These are phyloP conservation scores for Diplogelasinospora grovesii DNA, from an alignment of 495 filamentous ascomycete genomes.

Conservation along the genomic window DNA sequence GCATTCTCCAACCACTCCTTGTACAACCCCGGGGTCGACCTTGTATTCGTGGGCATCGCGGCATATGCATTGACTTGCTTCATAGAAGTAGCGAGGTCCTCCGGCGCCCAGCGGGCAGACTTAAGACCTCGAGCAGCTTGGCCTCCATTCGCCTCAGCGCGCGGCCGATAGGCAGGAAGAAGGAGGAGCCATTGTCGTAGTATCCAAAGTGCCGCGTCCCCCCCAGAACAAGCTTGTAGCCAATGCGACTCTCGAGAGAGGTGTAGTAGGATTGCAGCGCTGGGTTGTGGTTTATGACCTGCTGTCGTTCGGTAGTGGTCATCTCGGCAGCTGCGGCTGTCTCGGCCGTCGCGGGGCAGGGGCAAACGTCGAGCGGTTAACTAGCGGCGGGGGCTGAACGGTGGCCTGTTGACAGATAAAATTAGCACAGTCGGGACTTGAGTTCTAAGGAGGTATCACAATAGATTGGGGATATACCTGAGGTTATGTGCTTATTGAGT, in stretches of 20 bases:
- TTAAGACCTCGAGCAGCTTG: not conserved
- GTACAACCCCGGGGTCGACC: constrained; percentile 24
- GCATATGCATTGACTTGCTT: constrained; percentile 40
- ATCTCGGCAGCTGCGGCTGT: too few relatives aligned
- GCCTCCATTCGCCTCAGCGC: not conserved
- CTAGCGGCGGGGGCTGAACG: too few relatives aligned
- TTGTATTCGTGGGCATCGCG: constrained; percentile 43
- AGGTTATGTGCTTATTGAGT: too few relatives aligned
- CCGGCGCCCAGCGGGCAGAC: not conserved
- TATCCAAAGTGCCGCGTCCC: not conserved
- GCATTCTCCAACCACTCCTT: constrained; percentile 37
- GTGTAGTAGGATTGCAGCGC: not conserved
- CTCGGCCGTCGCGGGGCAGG: too few relatives aligned
- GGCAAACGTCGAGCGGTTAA: too few relatives aligned
- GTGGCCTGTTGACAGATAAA: too few relatives aligned
- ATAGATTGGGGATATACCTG: too few relatives aligned
- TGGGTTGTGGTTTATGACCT: not conserved
- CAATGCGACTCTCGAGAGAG: not conserved
- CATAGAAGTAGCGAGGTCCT: not conserved
- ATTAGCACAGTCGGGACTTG: too few relatives aligned
- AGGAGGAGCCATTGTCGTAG: not conserved
- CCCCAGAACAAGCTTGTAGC: not conserved
- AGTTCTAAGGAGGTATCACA: too few relatives aligned
- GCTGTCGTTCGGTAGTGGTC: too few relatives aligned
- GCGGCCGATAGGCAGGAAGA: not conserved